Evolutionary conservation across 768 basidiomycete species (phyloP), one percentile per base, ranked within the genome.

Genomic region (Sistotremastrum suecicum): DNA sequence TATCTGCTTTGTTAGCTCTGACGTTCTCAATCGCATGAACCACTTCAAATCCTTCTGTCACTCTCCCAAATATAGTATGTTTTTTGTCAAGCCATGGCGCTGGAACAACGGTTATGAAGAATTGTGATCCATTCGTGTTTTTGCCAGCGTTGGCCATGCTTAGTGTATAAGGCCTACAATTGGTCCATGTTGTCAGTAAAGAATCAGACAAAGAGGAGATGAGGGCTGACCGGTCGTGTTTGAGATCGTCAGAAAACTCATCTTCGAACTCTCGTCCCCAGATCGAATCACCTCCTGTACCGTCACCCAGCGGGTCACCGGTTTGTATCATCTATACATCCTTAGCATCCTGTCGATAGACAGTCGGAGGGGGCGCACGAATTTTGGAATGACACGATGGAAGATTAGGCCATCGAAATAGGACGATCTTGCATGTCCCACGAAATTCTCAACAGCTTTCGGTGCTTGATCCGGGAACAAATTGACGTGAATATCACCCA

Each of bases 361-460:
- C 11, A 20, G 30, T 8, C 37, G 6, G 12, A 36, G 5, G 29
- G 31, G 11, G 61, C 68, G 45, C 45, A 68, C 69, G 58, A 99
- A 99, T 65, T 99, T 98, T 50, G 88, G 76, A 59, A 99, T 99
- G 51, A 98, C 87, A 48, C 95, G 84, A 61, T 99, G 95, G 70
- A 98, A 97, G 56, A 97, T 76, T 48, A 95, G 70, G 8, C 83
- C 80, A 59, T 99, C 94, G 56, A 83, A 98, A 66, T 83, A 98
- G 2, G 87, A 80, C 53, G 80, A 86, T 53, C 85, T 71, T 10
- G 87, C 76, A 54, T 92, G 88, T 1, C 88, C 90, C 28, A 92
- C 84, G 63, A 99, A 98, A 67, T 97, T 99, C 65, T 99, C 95
- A 36, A 99, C 94, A 0, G 95, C 77, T 62, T 85, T 95, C 3